Base-by-base conservation (phyloP, 176 grass and related monocot genomes). In the Aegilops umbellulata region DNA sequence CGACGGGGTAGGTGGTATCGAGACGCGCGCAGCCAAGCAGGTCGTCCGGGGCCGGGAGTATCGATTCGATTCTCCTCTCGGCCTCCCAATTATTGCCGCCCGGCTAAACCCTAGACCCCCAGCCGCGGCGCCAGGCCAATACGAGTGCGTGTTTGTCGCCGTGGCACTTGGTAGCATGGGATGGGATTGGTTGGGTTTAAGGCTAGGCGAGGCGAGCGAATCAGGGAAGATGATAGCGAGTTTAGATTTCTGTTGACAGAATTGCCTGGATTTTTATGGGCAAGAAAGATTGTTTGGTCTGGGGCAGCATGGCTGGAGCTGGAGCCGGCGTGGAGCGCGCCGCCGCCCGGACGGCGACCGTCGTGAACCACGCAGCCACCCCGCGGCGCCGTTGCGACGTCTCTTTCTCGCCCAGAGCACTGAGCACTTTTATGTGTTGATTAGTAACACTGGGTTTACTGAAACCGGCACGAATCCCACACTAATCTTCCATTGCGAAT, bases 71-170 rank as follows among this genome's bases (percentile, higher is more conserved):
- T 12, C 12, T 63, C 31, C n/a, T 73, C 17, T 29, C 0, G 0
- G 7, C 30, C 20, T 57, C 8, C 6, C 46, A 14, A 26, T 1
- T 17, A 25, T 5, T 14, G 17, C 10, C 20, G 17, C 51, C 25
- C 67, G 19, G 14, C 67, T 84, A 81, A 89, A 85, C 82, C 82
- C 82, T 89, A 85, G 79, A 27, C 30, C 88, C 69, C 64, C 39
- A 17, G 69, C 72, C 79, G 69, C 83, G 63, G 71, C 39, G 8
- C 71, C 34, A 82, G 5, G 15, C 7, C 27, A 67, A 25, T 71
- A 27, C 69, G 57, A n/a, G n/a, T n/a, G n/a, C n/a, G n/a, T 12
- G 70, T 22, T 22, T 38, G 34, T n/a, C 24, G 58, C 22, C 16
- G 10, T 63, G 77, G 5, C 11, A 6, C 32, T 39, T 13, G 32